These are phyloP conservation scores for Aspergillus bertholletiae DNA, from an alignment of 495 filamentous ascomycete species.

Conservation along the genomic window DNA sequence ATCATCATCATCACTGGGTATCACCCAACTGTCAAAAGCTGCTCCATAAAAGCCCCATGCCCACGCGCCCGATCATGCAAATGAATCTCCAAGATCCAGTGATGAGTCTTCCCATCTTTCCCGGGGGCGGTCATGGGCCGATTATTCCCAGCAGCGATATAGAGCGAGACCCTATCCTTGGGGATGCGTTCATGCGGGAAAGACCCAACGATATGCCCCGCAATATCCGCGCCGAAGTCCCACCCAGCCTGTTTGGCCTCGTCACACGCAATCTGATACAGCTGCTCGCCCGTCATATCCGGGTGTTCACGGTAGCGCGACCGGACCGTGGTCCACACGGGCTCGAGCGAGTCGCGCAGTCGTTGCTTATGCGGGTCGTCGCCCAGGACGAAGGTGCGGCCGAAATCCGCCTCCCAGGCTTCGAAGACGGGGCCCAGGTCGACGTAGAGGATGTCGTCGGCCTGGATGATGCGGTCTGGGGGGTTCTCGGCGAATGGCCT, in stretches of 20 bases:
- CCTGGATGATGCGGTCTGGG: slow-evolving; percentile 43
- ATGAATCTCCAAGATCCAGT: slow-evolving; percentile 53
- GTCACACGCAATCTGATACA: slow-evolving; percentile 36
- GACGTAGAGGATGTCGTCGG: slow-evolving; percentile 47
- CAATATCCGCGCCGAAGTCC: slow-evolving; percentile 39
- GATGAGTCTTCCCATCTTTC: slow-evolving; percentile 37
- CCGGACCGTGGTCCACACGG: slow-evolving; percentile 40
- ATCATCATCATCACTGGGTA: too few relatives aligned
- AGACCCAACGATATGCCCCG: slow-evolving; percentile 41
- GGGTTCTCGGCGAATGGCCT: slow-evolving; percentile 44
- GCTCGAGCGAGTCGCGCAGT: slow-evolving; percentile 42
- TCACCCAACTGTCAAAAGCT: slow-evolving; percentile 39
- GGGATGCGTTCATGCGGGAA: slow-evolving; percentile 50
- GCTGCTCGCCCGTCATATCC: slow-evolving; percentile 40
- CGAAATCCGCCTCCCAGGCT: slow-evolving; percentile 50
- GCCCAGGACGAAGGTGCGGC: slow-evolving; percentile 46
- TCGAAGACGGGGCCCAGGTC: slow-evolving; percentile 51
- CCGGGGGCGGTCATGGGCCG: slow-evolving; percentile 32
- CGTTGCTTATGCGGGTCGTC: slow-evolving; percentile 39
- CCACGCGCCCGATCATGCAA: slow-evolving; percentile 34
- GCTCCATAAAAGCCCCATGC: slow-evolving; percentile 41
- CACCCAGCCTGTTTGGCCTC: slow-evolving; percentile 28
- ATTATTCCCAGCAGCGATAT: slow-evolving; percentile 40
- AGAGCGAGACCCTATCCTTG: slow-evolving; percentile 36
- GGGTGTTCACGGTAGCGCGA: slow-evolving; percentile 26